A percentile compares a stretch with the other conserved stretches of the same genome.
Conservation (phyloP, 78 protist species). For the Dictyostelium citrinum region DNA sequence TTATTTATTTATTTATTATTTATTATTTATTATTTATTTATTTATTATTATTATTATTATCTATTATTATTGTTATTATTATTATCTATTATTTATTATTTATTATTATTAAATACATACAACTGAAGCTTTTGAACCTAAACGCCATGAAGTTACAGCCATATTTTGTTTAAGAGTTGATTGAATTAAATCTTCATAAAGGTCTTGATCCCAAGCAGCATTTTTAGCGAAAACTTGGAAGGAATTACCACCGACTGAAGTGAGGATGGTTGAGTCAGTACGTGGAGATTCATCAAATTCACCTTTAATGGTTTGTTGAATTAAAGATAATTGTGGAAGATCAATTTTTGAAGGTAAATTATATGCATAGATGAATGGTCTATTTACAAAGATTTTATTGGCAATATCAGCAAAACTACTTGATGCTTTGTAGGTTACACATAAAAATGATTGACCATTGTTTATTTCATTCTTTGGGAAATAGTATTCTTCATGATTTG, state of each 20-base stretch:
- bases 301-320: neutral
- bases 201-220: constrained; percentile 62
- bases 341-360: constrained; percentile 2
- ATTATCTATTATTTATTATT: neutral
- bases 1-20: no score
- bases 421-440: constrained; percentile 29
- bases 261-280: neutral
- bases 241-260: constrained; percentile 2
- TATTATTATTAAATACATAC: neutral
- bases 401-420: constrained; percentile 24
- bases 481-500: neutral
- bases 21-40: no score
- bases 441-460: constrained; percentile 81
- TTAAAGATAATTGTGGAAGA: neutral
- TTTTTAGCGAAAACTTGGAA: constrained; percentile 73
- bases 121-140: constrained; percentile 30
- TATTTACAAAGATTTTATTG: constrained; percentile 3
- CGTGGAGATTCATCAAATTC: neutral
- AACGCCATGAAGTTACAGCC: constrained; percentile 58
- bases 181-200: constrained; percentile 73
- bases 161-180: constrained; percentile 35
- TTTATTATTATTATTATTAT: no score
- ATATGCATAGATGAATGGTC: constrained; percentile 52
- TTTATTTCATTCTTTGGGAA: constrained; percentile 68
- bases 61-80: no score